These are phyloP conservation scores for Penicillium manginii DNA, from an alignment of 495 filamentous ascomycete species.

Conservation along the genomic window DNA sequence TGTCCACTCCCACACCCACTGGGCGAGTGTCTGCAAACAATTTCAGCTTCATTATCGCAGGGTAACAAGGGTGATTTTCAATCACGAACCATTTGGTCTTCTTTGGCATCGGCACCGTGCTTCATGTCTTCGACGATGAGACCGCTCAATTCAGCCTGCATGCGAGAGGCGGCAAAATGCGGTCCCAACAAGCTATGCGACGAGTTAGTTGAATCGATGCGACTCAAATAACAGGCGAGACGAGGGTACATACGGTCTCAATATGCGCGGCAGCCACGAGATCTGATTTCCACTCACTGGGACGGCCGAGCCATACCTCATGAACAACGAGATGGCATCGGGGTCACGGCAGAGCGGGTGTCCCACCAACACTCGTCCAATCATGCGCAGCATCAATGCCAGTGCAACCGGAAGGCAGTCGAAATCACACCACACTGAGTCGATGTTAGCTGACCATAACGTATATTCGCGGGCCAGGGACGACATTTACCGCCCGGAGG, in stretches of 20 bases:
- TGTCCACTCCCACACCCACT: not conserved
- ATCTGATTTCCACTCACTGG: not conserved
- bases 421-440: not conserved
- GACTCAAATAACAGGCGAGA: not conserved
- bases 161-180: not conserved
- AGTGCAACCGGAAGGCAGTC: not conserved
- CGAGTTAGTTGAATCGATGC: not conserved
- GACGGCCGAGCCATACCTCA: not conserved
- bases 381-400: not conserved
- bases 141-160: not conserved
- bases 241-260: not conserved
- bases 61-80: not conserved
- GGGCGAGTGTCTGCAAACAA: not conserved
- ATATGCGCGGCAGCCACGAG: not conserved
- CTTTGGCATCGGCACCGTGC: too few relatives aligned
- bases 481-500: not conserved
- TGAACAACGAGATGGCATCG: not conserved
- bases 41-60: too few relatives aligned
- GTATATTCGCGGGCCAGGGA: not conserved
- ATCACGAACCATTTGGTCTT: too few relatives aligned
- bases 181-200: not conserved
- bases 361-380: not conserved
- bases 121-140: too few relatives aligned
- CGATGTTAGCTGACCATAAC: not conserved
- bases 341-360: not conserved